Evolutionary conservation across 495 filamentous ascomycete species (phyloP).

Genomic region (Neurospora sp.): DNA sequence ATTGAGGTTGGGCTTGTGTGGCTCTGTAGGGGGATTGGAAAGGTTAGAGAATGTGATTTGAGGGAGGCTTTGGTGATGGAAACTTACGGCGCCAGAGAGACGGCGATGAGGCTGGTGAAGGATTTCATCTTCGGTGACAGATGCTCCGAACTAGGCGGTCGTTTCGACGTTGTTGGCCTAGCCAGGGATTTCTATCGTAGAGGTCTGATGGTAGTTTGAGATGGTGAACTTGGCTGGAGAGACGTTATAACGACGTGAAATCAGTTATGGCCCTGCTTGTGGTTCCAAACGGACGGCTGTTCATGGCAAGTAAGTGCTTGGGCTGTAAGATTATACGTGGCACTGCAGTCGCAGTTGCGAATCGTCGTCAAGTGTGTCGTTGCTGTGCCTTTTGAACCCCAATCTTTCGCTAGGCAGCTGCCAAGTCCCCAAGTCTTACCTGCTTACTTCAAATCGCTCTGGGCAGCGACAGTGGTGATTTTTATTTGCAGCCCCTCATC

Average conservation of each 20-base stretch:
- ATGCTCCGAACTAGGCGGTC: background rate
- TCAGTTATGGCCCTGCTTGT: background rate
- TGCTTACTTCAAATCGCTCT: background rate
- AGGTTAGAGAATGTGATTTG: background rate
- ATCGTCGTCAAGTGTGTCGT: background rate
- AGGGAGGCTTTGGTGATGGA: background rate
- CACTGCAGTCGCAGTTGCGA: background rate
- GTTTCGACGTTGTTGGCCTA: background rate
- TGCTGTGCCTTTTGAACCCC: background rate
- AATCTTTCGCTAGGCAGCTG: background rate
- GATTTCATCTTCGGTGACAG: background rate
- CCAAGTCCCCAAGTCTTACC: background rate
- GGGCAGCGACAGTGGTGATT: background rate
- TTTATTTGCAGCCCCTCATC: background rate
- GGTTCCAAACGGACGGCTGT: background rate
- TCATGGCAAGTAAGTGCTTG: background rate
- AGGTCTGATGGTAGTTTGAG: background rate
- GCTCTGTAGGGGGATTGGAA: background rate
- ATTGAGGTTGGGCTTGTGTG: background rate
- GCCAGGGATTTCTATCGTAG: background rate
- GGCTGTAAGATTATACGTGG: background rate
- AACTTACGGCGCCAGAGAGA: background rate
- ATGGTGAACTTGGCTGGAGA: background rate
- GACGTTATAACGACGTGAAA: background rate
- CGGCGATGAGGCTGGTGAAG: background rate